phyloP scores from a whole-genome alignment of 768 basidiomycete genomes.

The Suillus subaureus region DNA sequence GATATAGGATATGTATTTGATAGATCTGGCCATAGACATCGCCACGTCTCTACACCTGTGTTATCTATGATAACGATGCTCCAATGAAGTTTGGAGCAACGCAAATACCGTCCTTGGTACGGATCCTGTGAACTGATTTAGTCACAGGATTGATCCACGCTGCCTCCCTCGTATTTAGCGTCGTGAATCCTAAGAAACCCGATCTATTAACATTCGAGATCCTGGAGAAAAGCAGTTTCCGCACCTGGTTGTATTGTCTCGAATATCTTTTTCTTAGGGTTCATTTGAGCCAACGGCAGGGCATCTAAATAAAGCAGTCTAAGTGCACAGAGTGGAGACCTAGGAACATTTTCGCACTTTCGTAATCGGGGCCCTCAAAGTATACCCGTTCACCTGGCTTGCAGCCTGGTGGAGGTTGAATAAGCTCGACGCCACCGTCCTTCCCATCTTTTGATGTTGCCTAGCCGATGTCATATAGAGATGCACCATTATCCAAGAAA shows the following conservation, averaged over 20 bases:
- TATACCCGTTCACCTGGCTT: slow-evolving; percentile 93
- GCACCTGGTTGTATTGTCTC: slow-evolving; percentile 92
- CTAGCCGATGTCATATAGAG: slow-evolving; percentile 39
- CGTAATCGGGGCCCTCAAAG: slow-evolving; percentile 90
- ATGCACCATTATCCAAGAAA: background rate
- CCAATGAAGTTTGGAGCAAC: slow-evolving; percentile 80
- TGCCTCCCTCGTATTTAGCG: slow-evolving; percentile 83
- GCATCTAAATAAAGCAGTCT: slow-evolving; percentile 42
- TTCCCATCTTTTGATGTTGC: slow-evolving; percentile 90
- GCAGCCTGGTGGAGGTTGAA: slow-evolving; percentile 82
- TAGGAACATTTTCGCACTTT: slow-evolving; percentile 50
- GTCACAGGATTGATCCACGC: slow-evolving; percentile 91
- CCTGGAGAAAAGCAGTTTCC: slow-evolving; percentile 13
- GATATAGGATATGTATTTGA: slow-evolving; percentile 5
- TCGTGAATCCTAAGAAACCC: slow-evolving; percentile 69
- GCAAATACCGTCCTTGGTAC: slow-evolving; percentile 85
- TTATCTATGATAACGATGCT: slow-evolving; percentile 83
- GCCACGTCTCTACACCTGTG: background rate
- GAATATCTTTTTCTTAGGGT: slow-evolving; percentile 99
- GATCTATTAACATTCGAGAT: slow-evolving; percentile 7
- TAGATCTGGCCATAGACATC: background rate
- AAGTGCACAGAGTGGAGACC: background rate
- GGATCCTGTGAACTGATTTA: slow-evolving; percentile 78
- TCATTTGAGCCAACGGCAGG: slow-evolving; percentile 79
- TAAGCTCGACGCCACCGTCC: slow-evolving; percentile 88